Percentiles rank a stretch among this genome's conserved stretches.
Conservation (phyloP, 176 grass and related monocot species). For the Guadua angustifolia region DNA sequence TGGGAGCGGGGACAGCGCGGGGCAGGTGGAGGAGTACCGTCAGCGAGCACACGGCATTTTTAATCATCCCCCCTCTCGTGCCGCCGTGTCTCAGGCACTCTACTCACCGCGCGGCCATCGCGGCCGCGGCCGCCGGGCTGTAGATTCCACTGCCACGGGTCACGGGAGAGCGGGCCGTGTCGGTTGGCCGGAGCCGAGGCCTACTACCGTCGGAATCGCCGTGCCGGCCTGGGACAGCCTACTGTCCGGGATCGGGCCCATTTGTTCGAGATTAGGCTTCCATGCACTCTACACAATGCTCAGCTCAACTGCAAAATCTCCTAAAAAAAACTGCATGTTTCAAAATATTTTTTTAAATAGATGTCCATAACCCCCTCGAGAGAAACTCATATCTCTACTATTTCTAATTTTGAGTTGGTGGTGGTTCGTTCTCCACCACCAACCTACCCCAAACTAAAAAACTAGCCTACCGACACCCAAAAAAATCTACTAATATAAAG, state of each 20-base stretch:
- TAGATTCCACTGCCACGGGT: neutral
- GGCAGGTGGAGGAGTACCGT: constrained; percentile 51
- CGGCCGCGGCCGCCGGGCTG: neutral
- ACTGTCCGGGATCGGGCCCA: neutral
- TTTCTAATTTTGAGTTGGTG: no score
- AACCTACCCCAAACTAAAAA: no score
- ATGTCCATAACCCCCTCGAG: no score
- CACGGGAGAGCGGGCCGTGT: neutral
- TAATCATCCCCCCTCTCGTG: constrained; percentile 52
- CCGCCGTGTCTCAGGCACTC: constrained; percentile 15
- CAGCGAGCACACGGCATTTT: constrained; percentile 51
- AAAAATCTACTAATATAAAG: no score
- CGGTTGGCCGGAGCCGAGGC: neutral
- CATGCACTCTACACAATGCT: no score
- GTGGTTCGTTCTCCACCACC: no score
- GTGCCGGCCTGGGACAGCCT: neutral
- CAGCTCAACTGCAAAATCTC: no score
- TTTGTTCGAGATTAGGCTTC: neutral
- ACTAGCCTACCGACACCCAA: no score
- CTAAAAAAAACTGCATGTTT: no score
- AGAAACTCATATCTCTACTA: no score
- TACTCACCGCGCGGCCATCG: constrained; percentile 21
- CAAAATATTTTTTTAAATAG: no score
- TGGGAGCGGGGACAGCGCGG: constrained; percentile 37
- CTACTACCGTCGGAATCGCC: neutral